A percentile compares a stretch with the other conserved stretches of the same genome.
Evolutionary conservation across 345 rosid genomes (phyloP).

Genomic region (Xanthoceras sorbifolium): DNA sequence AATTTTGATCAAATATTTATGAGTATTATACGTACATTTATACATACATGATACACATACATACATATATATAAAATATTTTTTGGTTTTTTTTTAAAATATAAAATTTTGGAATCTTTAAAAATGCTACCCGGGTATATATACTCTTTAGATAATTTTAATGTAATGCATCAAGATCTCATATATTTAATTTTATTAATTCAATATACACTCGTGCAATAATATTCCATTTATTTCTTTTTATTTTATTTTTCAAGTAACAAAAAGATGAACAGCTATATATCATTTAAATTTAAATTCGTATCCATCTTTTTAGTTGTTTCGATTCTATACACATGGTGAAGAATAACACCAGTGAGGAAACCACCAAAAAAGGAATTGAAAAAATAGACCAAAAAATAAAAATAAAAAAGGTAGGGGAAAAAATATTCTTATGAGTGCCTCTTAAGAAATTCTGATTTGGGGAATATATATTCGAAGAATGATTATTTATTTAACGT

Average conservation of each 20-base stretch:
- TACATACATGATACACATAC: too few species aligned
- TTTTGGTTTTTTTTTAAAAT: conserved; percentile 3
- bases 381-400: neutral
- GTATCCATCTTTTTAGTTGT: conserved; percentile 22
- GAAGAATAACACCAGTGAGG: conserved; percentile 32
- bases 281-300: conserved; percentile 14
- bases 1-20: neutral
- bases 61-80: too few species aligned
- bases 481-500: conserved; percentile 9
- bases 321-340: conserved; percentile 31
- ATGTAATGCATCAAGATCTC: neutral
- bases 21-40: neutral
- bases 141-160: neutral
- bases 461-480: conserved; percentile 33
- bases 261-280: conserved; percentile 22
- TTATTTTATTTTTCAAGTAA: neutral
- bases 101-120: conserved; percentile 6
- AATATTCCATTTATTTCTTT: neutral
- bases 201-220: neutral
- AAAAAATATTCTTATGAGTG: conserved; percentile 23
- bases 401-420: neutral
- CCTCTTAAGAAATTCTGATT: conserved; percentile 32
- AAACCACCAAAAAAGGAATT: conserved; percentile 18
- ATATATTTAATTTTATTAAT: neutral
- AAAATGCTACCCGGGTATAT: neutral